Conservation (phyloP, 2,329 filamentous ascomycete species). For the Colletotrichum costaricense region DNA sequence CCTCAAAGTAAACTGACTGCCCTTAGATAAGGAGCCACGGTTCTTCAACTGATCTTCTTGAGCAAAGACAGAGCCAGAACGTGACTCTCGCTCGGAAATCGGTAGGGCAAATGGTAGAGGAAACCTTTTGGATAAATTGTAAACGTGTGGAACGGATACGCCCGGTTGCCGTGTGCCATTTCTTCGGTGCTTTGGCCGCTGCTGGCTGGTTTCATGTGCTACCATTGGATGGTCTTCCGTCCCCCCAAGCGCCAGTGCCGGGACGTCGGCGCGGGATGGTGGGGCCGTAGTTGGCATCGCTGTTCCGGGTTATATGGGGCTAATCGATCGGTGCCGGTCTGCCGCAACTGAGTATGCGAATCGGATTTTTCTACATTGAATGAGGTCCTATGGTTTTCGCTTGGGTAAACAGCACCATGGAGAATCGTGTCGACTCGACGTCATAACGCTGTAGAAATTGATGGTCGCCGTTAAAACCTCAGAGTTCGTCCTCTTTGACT, state of each 20-base stretch:
- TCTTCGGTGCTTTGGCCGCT: neutral
- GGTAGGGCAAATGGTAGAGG: neutral
- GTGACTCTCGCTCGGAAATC: neutral
- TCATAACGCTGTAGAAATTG: neutral
- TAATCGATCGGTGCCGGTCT: neutral
- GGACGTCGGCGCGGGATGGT: neutral
- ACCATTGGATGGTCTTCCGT: neutral
- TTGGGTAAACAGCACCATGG: neutral
- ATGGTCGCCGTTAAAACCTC: neutral
- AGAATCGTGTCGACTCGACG: neutral
- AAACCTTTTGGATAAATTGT: neutral
- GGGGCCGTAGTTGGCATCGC: neutral
- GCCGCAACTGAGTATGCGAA: neutral
- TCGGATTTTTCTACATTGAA: neutral
- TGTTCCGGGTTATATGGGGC: neutral
- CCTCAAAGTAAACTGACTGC: neutral
- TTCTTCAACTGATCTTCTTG: neutral
- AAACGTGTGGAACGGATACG: neutral
- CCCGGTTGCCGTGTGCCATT: neutral
- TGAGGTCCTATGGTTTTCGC: neutral
- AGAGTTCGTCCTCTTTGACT: neutral
- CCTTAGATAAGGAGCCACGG: neutral
- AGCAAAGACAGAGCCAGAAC: neutral
- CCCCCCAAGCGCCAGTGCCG: neutral
- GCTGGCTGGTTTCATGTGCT: conserved; percentile 10